Evolutionary conservation across 2,329 filamentous ascomycete species (phyloP), one percentile per base, ranked within the genome.

Genomic region (Colletotrichum cereale): DNA sequence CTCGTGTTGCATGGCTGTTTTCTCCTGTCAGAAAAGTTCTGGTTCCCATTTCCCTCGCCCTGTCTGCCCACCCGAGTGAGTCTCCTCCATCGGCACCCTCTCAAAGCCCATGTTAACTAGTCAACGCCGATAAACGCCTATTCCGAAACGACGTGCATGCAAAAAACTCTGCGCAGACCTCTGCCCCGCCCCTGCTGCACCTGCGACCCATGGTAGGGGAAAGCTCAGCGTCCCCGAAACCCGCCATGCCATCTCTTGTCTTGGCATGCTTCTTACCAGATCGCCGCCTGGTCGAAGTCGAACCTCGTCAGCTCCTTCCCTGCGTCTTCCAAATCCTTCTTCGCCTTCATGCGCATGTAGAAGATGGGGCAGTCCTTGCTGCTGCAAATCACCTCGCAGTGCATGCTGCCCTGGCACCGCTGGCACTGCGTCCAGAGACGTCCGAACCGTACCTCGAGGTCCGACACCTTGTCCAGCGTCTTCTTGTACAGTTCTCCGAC

Each of bases 341-440:
- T 97, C 40, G 96, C 96, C 87, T 99, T 99, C 96, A 99, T 99
- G 5, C 96, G 91, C 96, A 99, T 99, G 82, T 99, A 99, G 82
- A 99, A 99, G 78, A 99, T 99, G 1, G 96, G 96, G 80, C 96
- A 99, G 85, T 99, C 96, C 81, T 95, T 93, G 80, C 92, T 96
- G 74, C 92, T 95, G 85, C 96, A 99, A 76, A 99, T 98, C 66
- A 99, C 97, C 82, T 99, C 96, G 81, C 94, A 96, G 84, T 99
- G 96, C 88, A 99, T 93, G 84, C 95, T 98, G 66, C 95, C 96
- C 84, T 99, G 96, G 81, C 96, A 99, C 52, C 96, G 88, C 84
- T 99, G 96, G 80, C 96, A 99, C 82, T 99, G 96, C 60, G 96
- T 99, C 96, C 96, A 99, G 62, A 99, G 86, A 62, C 96, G 87